A percentile compares a stretch with the other conserved stretches of the same genome.
Evolutionary conservation across 106 monocot species (phyloP).

Genomic region (Dendrobium catenatum): DNA sequence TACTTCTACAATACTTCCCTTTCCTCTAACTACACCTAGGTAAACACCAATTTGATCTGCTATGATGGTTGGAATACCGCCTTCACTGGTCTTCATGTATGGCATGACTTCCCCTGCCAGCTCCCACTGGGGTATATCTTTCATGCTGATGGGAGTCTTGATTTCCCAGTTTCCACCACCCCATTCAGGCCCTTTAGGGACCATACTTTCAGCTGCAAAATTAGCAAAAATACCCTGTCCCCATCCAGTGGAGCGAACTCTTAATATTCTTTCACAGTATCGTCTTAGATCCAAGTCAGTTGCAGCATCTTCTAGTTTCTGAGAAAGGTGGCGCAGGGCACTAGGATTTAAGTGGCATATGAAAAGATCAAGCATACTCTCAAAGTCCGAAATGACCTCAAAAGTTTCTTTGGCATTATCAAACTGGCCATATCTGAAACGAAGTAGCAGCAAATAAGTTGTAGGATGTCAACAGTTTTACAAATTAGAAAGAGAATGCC

Average conservation of each 20-base stretch:
- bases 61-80: slow-evolving; percentile 63
- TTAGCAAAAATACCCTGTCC: slow-evolving; percentile 95
- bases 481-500: neutral
- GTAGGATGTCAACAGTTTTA: neutral
- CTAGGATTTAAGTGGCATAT: slow-evolving; percentile 97
- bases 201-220: slow-evolving; percentile 98
- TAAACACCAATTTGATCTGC: slow-evolving; percentile 94
- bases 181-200: slow-evolving; percentile 97
- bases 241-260: slow-evolving; percentile 89
- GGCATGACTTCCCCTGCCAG: slow-evolving; percentile 92
- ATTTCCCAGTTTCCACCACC: slow-evolving; percentile 99
- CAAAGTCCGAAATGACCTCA: slow-evolving; percentile 86
- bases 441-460: neutral
- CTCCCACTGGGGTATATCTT: slow-evolving; percentile 96
- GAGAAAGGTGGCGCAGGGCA: slow-evolving; percentile 81
- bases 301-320: slow-evolving; percentile 74
- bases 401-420: slow-evolving; percentile 98
- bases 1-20: slow-evolving; percentile 78
- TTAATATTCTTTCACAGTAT: slow-evolving; percentile 85
- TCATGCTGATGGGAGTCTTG: slow-evolving; percentile 67
- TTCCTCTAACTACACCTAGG: slow-evolving; percentile 77
- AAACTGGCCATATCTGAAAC: slow-evolving; percentile 92
- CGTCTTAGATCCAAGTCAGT: slow-evolving; percentile 79
- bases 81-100: slow-evolving; percentile 91
- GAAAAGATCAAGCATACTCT: slow-evolving; percentile 97